Evolutionary conservation across 306 rosid genomes (phyloP).

Genomic region (Crotalaria pallida): DNA sequence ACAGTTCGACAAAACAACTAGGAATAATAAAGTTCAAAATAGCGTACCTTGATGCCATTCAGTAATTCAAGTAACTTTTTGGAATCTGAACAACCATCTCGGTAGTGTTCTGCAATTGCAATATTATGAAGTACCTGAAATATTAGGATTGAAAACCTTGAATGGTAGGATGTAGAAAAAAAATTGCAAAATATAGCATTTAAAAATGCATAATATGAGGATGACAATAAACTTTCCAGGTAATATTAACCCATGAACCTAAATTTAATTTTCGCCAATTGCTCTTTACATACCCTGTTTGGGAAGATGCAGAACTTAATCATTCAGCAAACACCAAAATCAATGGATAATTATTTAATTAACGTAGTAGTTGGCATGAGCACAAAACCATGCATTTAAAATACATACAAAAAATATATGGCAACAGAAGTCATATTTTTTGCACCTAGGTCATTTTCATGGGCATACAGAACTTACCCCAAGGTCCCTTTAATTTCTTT

Average conservation of each 20-base stretch:
- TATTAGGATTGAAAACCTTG: conserved; percentile 15
- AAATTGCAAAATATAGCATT: background rate
- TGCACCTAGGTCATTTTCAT: background rate
- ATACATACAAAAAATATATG: background rate
- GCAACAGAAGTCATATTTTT: background rate
- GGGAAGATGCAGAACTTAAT: conserved; percentile 1
- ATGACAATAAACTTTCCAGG: background rate
- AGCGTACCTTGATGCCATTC: conserved; percentile 67
- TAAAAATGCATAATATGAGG: background rate
- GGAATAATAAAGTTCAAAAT: background rate
- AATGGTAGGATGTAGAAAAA: background rate
- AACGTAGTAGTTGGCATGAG: background rate
- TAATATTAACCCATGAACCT: background rate
- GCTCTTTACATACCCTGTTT: background rate
- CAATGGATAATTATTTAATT: background rate
- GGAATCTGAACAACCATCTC: conserved; percentile 85
- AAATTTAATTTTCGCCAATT: background rate
- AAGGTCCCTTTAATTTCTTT: conserved; percentile 9
- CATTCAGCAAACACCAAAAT: background rate
- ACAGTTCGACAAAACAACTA: background rate
- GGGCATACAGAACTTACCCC: background rate
- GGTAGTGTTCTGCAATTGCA: conserved; percentile 71
- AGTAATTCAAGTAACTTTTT: conserved; percentile 73
- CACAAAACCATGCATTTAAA: background rate
- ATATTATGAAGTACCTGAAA: conserved; percentile 85